Base-by-base conservation (phyloP, 345 rosid genomes). In the Sapria himalayana region DNA sequence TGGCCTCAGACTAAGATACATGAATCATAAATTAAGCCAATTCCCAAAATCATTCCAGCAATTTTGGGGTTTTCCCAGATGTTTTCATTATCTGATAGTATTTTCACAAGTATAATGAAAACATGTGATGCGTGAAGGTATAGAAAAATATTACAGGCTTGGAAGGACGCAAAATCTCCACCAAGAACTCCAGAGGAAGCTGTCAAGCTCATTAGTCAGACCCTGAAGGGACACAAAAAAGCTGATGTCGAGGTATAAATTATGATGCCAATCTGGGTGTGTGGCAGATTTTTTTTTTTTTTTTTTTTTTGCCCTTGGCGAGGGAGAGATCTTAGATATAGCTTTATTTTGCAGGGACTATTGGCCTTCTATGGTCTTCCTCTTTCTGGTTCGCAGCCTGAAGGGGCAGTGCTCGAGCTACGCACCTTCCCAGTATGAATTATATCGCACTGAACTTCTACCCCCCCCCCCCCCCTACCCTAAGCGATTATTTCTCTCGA, bases 171-270 rank as follows among this genome's bases (percentile, higher is more conserved):
- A 19, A 69, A 67, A 14, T 81, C 95, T 7, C 82, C 63, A 23
- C 93, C 93, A 7, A 60, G 37, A 50, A 70, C 81, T 10, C 58
- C 74, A 12, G 81, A 82, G 49, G 84, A 74, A 42, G 91, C 78
- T 12, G 56, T 79, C 6, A 74, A 67, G 60, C 69, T 82, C 54
- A 54, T 89, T 24, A 43, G 70, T 29, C 59, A 59, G 39, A 62
- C 81, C 44, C 52, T 89, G 47, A 69, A 65, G 52, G 43, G 67
- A 3, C 84, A 82, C 58, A 63, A 57, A 35, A 74, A 69, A 46
- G 79, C 72, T 4, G 94, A 82, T 72, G 97, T 86, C 52, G 82
- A 76, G 92, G 97, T 86, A 52, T 15, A 18, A n/a, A n/a, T n/a
- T n/a, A 17, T 34, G 18, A 0, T 14, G 1, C 5, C 45, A 9